Evolutionary conservation across 2,329 filamentous ascomycete species (phyloP), one percentile per base, ranked within the genome.

Genomic region (Dichotomopilus funicola): DNA sequence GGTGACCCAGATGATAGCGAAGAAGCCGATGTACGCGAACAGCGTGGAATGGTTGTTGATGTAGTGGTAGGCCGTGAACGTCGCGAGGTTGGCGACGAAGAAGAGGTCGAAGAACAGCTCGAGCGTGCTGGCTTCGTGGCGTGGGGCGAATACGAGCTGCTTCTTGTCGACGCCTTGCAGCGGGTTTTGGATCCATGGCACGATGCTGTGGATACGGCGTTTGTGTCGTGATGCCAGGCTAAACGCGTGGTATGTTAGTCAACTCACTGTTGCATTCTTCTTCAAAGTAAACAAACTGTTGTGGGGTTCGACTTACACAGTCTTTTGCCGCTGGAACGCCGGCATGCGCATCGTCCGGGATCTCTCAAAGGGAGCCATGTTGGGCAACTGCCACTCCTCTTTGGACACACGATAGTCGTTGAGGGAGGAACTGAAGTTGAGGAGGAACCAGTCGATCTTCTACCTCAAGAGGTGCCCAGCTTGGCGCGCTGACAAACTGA

Each of bases 181-280:
- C 5, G 59, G 59, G n/a, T 61, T 61, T 43, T 57, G 44, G 13
- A 61, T 61, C 59, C 59, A 61, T 40, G 59, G 59, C 41, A 56
- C 59, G 11, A 56, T 54, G 4, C 13, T 45, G 31, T 61, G 59
- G 11, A 61, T 57, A 0, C 59, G 56, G 5, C 59, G 33, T 42
- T 59, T 61, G 6, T 40, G 5, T 19, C 49, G 19, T 8, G 54
- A 41, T 13, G 47, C 53, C 40, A 53, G 51, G 12, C 50, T 84
- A 40, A 4, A 1, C n/a, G 13, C 11, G 42, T 46, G 27, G 48
- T 8, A 19, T 27, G n/a, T 51, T 51, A 33, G 38, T 19, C 10
- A 27, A 27, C 19, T 27, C 19, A 27, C 19, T 27, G 19, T 27
- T 27, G 19, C 19, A 27, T 27, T 27, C 19, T 27, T 27, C 19